phyloP scores from a whole-genome alignment of 2,329 filamentous ascomycete species.

The Diaporthe citri region DNA sequence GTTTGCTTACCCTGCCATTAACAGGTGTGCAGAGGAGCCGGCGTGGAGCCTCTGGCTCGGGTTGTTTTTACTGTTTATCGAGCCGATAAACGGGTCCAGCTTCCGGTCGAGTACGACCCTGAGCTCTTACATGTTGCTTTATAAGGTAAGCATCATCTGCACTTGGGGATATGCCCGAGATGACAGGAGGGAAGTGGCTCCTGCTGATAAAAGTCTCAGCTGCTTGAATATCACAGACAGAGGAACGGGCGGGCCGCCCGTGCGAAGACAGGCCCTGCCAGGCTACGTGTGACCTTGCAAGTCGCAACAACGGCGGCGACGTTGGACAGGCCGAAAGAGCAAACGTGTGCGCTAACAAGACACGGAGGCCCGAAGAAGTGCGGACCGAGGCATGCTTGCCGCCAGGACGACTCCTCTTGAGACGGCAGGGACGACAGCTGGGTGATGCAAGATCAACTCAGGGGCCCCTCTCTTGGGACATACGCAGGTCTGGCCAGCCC shows the following conservation, averaged over 20 bases:
- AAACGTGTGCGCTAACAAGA: slow-evolving; percentile 34
- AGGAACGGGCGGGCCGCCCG: slow-evolving; percentile 28
- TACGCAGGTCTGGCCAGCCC: slow-evolving; percentile 14
- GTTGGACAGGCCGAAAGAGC: slow-evolving; percentile 7
- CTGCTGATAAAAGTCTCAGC: neutral
- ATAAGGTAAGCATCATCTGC: slow-evolving; percentile 14
- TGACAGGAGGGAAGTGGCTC: slow-evolving; percentile 25
- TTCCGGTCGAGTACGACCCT: slow-evolving; percentile 20
- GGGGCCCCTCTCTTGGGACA: slow-evolving; percentile 5
- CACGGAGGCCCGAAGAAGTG: slow-evolving; percentile 11
- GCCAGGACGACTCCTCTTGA: neutral
- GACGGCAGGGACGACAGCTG: slow-evolving; percentile 20
- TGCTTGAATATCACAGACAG: neutral
- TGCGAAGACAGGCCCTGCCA: slow-evolving; percentile 21
- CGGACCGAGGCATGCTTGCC: slow-evolving; percentile 21
- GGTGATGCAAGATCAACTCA: slow-evolving; percentile 20
- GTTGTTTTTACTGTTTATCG: slow-evolving; percentile 1
- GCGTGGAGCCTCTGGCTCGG: slow-evolving; percentile 14
- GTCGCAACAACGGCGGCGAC: neutral
- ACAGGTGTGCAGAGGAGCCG: neutral
- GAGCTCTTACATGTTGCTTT: neutral
- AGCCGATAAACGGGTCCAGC: slow-evolving; percentile 13
- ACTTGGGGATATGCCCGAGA: slow-evolving; percentile 23
- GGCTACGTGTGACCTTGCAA: slow-evolving; percentile 25
- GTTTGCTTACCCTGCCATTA: slow-evolving; percentile 3